phyloP scores from a whole-genome alignment of 371 early-diverging fungal species.

The Apophysomyces elegans region DNA sequence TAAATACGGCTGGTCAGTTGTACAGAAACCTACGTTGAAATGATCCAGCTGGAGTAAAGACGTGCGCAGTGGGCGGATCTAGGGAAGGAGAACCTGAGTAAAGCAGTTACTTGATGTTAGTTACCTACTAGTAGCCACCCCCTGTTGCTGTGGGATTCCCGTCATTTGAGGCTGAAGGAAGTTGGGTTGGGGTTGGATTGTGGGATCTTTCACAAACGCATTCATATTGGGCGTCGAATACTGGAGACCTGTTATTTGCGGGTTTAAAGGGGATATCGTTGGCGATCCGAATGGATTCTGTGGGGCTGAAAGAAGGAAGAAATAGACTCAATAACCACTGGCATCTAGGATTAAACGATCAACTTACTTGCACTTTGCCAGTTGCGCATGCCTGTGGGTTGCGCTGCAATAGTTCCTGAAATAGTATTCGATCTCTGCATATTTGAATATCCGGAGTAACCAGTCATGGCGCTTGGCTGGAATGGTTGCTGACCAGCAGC shows the following conservation, averaged over 20 bases:
- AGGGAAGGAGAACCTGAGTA: background rate
- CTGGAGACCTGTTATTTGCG: conserved; percentile 40
- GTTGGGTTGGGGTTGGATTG: conserved; percentile 30
- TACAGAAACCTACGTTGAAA: conserved; percentile 25
- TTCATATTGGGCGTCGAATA: conserved; percentile 49
- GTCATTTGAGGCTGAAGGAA: conserved; percentile 52
- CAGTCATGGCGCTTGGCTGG: background rate
- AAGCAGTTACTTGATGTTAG: conserved; percentile 21
- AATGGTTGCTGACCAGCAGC: conserved; percentile 16
- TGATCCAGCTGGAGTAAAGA: conserved; percentile 30
- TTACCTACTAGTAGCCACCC: conserved; percentile 20
- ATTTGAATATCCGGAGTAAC: background rate
- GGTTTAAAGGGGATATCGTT: conserved; percentile 31
- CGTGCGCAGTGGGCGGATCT: conserved; percentile 12
- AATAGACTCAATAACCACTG: too few species aligned
- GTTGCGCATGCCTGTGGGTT: conserved; percentile 54
- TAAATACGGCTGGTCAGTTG: background rate
- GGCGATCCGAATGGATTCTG: conserved; percentile 63
- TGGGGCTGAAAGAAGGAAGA: conserved; percentile 32
- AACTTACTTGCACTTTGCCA: conserved; percentile 59
- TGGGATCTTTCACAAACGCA: conserved; percentile 41
- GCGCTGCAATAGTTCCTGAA: conserved; percentile 30
- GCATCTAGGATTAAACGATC: background rate
- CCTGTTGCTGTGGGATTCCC: conserved; percentile 28
- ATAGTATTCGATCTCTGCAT: conserved; percentile 8